These are phyloP conservation scores for Stephanocyclus meneghinianus DNA, from an alignment of 352 stramenopile species.

Conservation along the genomic window DNA sequence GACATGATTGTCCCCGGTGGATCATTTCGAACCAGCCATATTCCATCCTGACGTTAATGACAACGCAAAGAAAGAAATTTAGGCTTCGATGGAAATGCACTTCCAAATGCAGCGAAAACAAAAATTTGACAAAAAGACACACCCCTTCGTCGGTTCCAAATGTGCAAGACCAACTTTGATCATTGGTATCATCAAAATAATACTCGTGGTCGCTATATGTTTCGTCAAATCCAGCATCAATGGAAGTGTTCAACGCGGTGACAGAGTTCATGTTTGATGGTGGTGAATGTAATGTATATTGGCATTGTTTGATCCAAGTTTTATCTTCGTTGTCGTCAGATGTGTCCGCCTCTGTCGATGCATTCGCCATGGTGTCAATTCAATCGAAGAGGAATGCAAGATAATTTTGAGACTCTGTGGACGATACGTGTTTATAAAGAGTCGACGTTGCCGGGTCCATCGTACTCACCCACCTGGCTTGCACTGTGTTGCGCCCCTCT, in stretches of 20 bases:
- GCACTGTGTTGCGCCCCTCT: background rate
- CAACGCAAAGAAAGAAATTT: constrained; percentile 1
- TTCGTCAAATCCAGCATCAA: constrained; percentile 24
- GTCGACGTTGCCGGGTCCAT: too few relatives aligned
- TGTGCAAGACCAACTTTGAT: constrained; percentile 61
- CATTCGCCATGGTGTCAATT: too few relatives aligned
- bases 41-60: constrained; percentile 51
- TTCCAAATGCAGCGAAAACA: background rate
- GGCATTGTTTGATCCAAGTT: background rate
- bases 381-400: background rate
- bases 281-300: background rate
- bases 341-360: background rate
- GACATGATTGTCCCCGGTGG: constrained; percentile 15
- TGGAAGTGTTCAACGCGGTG: constrained; percentile 2
- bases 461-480: too few relatives aligned
- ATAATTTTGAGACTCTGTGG: background rate
- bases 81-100: background rate
- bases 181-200: constrained; percentile 81
- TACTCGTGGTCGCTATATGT: constrained; percentile 36
- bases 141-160: constrained; percentile 71
- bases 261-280: background rate
- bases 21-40: constrained; percentile 70
- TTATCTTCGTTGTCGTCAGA: background rate
- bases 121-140: background rate
- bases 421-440: background rate